phyloP scores from a whole-genome alignment of 257 asterid genomes.

The Ligustrum vulgare region DNA sequence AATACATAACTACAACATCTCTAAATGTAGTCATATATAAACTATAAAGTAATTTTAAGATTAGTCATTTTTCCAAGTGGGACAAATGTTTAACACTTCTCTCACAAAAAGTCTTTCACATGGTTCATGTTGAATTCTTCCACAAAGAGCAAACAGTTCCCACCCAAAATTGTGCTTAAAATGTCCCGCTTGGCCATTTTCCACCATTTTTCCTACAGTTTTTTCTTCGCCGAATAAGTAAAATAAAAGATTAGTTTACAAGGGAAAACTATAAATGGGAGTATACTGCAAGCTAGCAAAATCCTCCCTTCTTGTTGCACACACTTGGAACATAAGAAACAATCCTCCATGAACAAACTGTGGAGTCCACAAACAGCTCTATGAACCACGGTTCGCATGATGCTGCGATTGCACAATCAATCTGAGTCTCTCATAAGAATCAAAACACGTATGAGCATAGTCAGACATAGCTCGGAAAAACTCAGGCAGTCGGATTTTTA shows the following conservation, averaged over 20 bases:
- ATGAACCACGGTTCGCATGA: slow-evolving; percentile 35
- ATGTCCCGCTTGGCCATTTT: no score
- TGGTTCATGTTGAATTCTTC: no score
- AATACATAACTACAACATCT: no score
- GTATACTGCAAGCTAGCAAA: neutral
- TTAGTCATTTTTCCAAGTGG: no score
- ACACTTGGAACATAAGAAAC: neutral
- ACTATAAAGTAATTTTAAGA: no score
- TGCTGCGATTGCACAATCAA: slow-evolving; percentile 39
- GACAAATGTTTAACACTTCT: no score
- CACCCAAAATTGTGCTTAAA: no score
- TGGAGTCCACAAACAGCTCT: neutral
- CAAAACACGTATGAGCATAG: slow-evolving; percentile 64
- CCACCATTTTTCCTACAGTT: no score
- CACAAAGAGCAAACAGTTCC: no score
- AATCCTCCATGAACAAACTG: neutral
- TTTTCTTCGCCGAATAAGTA: neutral
- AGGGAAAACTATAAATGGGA: neutral
- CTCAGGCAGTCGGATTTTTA: slow-evolving; percentile 81
- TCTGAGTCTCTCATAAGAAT: slow-evolving; percentile 63
- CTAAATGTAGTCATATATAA: no score
- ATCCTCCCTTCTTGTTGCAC: neutral
- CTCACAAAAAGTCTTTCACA: no score
- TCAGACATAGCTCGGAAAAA: slow-evolving; percentile 81
- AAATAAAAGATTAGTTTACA: neutral